phyloP scores from a whole-genome alignment of 306 rosid species.

The Notholithocarpus densiflorus region DNA sequence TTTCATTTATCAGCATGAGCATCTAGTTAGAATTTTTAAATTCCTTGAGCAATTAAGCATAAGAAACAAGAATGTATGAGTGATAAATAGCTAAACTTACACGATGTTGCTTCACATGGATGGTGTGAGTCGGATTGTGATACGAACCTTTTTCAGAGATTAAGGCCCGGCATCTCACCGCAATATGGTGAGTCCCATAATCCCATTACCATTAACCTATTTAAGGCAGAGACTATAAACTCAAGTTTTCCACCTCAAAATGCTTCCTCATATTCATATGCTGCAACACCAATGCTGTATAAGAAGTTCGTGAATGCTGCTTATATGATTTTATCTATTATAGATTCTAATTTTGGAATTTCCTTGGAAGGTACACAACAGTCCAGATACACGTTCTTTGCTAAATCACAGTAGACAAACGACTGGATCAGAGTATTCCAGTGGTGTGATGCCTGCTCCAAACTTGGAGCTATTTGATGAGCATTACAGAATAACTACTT shows the following conservation, averaged over 20 bases:
- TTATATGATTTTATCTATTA: neutral
- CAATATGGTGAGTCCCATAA: too few relatives aligned
- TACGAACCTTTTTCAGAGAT: neutral
- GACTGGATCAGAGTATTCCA: conserved; percentile 8
- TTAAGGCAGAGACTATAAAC: neutral
- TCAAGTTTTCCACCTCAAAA: neutral
- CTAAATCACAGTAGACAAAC: conserved; percentile 6
- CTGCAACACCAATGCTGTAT: neutral
- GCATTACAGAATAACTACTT: conserved; percentile 17
- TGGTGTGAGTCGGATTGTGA: neutral
- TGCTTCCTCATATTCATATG: neutral
- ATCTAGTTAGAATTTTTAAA: neutral
- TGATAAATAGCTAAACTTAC: neutral
- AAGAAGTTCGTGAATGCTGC: neutral
- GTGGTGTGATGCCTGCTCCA: neutral
- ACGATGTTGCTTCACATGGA: neutral
- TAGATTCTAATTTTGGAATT: neutral
- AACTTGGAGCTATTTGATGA: conserved; percentile 5
- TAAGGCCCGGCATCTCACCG: neutral
- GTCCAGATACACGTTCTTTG: conserved; percentile 35
- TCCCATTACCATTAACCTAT: neutral
- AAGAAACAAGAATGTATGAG: neutral
- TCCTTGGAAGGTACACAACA: conserved; percentile 1
- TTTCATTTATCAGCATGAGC: neutral
- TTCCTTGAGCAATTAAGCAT: neutral